phyloP scores from a whole-genome alignment of 306 rosid species.

The Rubus idaeus region DNA sequence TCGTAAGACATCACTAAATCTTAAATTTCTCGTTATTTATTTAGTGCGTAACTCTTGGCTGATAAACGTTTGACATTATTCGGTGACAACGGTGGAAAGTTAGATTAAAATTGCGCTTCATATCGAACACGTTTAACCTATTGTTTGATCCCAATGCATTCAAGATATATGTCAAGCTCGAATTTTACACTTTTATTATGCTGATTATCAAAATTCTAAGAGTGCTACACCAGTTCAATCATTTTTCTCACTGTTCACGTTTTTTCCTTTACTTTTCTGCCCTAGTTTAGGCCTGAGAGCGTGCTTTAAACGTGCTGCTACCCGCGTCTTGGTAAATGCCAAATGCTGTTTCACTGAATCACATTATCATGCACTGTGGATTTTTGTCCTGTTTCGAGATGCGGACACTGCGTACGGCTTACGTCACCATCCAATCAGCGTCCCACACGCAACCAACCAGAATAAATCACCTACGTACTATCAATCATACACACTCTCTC shows the following conservation, averaged over 20 bases:
- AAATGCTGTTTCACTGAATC: background rate
- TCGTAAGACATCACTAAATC: background rate
- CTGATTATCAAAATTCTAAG: background rate
- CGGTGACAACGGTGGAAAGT: too few species aligned
- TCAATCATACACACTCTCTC: background rate
- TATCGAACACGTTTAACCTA: too few species aligned
- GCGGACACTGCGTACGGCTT: constrained; percentile 30
- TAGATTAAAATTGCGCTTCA: too few species aligned
- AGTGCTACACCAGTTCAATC: background rate
- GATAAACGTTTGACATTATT: too few species aligned
- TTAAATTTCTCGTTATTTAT: too few species aligned
- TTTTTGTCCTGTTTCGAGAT: constrained; percentile 27
- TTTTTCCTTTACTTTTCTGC: too few species aligned
- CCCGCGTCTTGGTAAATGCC: background rate
- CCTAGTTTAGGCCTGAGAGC: background rate
- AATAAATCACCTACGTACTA: background rate
- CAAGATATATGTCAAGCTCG: too few species aligned
- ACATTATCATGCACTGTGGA: background rate
- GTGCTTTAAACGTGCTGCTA: background rate
- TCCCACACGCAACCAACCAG: constrained; percentile 11
- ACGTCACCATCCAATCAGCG: constrained; percentile 39
- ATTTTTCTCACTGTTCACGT: background rate
- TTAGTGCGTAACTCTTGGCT: too few species aligned
- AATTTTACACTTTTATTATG: background rate
- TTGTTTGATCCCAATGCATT: too few species aligned